A percentile compares a stretch with the other conserved stretches of the same genome.
Conservation (phyloP, 805 yeast species). For the Cyberlindnera xylosilytica region DNA sequence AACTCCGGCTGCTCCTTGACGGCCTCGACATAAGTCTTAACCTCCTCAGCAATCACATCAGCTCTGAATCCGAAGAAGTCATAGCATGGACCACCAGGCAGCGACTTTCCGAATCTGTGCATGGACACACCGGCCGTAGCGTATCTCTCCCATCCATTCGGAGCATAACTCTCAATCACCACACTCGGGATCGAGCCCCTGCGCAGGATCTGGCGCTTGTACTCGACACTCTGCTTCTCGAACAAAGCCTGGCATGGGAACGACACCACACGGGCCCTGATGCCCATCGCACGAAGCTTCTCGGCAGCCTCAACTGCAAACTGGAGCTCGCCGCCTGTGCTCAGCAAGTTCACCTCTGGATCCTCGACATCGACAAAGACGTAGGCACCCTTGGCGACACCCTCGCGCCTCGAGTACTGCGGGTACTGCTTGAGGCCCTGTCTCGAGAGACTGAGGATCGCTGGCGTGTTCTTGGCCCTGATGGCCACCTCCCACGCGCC, state of each 20-base stretch:
- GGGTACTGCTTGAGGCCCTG: slow-evolving; percentile 90
- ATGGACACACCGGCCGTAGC: slow-evolving; percentile 95
- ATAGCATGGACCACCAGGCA: slow-evolving; percentile 78
- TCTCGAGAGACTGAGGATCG: slow-evolving; percentile 76
- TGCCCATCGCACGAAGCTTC: slow-evolving; percentile 58
- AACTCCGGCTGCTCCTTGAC: slow-evolving; percentile 16
- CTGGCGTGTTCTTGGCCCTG: slow-evolving; percentile 61
- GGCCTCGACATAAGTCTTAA: slow-evolving; percentile 25
- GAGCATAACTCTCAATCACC: slow-evolving; percentile 89
- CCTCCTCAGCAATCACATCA: slow-evolving; percentile 81
- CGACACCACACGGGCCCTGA: slow-evolving; percentile 81
- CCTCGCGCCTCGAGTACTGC: slow-evolving; percentile 71
- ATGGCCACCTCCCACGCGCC: slow-evolving; percentile 75
- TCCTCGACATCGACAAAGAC: slow-evolving; percentile 56
- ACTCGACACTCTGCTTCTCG: slow-evolving; percentile 74
- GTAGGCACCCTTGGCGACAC: slow-evolving; percentile 95
- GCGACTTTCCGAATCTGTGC: slow-evolving; percentile 94
- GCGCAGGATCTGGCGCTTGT: slow-evolving; percentile 82
- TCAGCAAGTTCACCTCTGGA: slow-evolving; percentile 71
- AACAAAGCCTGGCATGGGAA: slow-evolving; percentile 90
- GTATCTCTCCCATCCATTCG: slow-evolving; percentile 91
- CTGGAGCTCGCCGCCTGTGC: slow-evolving; percentile 92
- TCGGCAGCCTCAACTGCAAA: slow-evolving; percentile 81
- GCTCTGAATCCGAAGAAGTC: slow-evolving; percentile 84
- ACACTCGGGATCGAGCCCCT: slow-evolving; percentile 82